A percentile compares a stretch with the other conserved stretches of the same genome.
Conservation (phyloP, 2,329 filamentous ascomycete genomes). For the Claviceps cyperi region DNA sequence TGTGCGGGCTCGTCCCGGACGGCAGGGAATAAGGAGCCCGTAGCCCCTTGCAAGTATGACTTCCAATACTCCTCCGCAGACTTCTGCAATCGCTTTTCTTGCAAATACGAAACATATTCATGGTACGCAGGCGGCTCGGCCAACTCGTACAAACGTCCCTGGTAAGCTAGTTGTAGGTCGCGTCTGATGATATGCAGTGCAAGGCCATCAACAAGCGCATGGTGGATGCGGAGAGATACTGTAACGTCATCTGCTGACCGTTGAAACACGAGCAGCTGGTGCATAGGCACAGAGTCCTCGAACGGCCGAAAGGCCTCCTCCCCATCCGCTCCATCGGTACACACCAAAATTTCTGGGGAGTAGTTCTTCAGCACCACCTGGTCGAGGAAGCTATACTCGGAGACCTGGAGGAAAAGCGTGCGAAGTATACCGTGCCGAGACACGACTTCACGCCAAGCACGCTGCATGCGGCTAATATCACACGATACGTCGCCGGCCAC, state of each 20-base stretch:
- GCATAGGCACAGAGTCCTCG: neutral
- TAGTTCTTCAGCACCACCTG: neutral
- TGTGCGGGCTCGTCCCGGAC: neutral
- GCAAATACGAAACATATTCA: neutral
- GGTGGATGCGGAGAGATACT: conserved; percentile 20
- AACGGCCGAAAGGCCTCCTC: no score
- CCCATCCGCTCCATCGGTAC: neutral
- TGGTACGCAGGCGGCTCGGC: neutral
- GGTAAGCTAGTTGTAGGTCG: conserved; percentile 1
- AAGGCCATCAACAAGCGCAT: conserved; percentile 19
- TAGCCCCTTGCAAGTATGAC: neutral
- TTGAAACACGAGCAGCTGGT: neutral
- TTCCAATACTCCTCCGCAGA: conserved; percentile 1
- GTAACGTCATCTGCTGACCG: conserved; percentile 5
- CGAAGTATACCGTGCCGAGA: conserved; percentile 4
- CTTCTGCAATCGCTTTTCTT: neutral
- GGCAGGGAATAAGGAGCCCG: neutral
- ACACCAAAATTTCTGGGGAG: neutral
- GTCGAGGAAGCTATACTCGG: neutral
- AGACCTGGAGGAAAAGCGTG: conserved; percentile 1
- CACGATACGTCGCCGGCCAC: neutral
- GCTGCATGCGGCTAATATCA: conserved; percentile 2
- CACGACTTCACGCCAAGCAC: conserved; percentile 7
- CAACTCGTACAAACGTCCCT: neutral
- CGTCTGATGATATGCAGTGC: conserved; percentile 10